Percentiles rank a stretch among this genome's conserved stretches.
These are phyloP conservation scores for Spiromastix sp. DNA, from an alignment of 2,329 filamentous ascomycete genomes.

Conservation along the genomic window DNA sequence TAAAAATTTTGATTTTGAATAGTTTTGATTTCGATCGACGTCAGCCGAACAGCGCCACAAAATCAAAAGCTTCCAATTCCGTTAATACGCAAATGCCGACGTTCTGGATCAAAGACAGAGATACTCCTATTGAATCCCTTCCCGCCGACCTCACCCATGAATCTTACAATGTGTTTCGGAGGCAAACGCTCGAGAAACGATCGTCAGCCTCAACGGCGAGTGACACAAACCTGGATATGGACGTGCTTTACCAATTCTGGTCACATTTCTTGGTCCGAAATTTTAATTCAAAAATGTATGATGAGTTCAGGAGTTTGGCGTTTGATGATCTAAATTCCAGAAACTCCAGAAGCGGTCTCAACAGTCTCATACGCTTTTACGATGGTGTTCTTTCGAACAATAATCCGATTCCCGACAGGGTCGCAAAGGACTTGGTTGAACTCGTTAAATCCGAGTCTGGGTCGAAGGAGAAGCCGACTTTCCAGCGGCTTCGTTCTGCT, in stretches of 20 bases:
- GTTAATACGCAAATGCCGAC: conserved; percentile 15
- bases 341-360: conserved; percentile 46
- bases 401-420: conserved; percentile 37
- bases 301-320: conserved; percentile 59
- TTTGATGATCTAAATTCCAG: conserved; percentile 50
- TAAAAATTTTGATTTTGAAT: too few species aligned
- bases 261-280: conserved; percentile 60
- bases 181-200: conserved; percentile 41
- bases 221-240: conserved; percentile 37
- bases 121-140: conserved; percentile 31
- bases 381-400: conserved; percentile 44
- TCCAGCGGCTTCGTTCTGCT: conserved; percentile 41
- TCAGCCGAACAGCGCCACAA: conserved; percentile 1
- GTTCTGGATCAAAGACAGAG: conserved; percentile 43
- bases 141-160: conserved; percentile 37
- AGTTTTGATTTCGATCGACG: neutral
- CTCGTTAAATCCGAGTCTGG: conserved; percentile 41
- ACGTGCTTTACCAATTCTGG: conserved; percentile 65
- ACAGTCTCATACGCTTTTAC: conserved; percentile 57
- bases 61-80: conserved; percentile 1
- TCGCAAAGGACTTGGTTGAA: conserved; percentile 46
- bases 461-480: conserved; percentile 33
- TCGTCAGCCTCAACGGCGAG: conserved; percentile 28
- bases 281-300: conserved; percentile 67
- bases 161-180: conserved; percentile 39